Base-by-base conservation (phyloP, 2,329 filamentous ascomycete species). In the Aspergillus terreus region DNA sequence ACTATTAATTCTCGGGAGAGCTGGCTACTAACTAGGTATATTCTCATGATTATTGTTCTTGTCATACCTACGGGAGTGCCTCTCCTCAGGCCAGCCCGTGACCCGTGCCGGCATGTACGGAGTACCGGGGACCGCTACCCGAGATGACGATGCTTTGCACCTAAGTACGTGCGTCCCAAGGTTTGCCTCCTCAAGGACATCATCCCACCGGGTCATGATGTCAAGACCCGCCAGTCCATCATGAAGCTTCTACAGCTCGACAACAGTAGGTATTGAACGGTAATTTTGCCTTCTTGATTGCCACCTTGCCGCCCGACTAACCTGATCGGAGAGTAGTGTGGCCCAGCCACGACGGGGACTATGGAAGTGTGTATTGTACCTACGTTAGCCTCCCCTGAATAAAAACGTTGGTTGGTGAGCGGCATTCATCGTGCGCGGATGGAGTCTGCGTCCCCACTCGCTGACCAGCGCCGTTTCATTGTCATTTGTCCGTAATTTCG, bases 31-130 rank as follows among this genome's bases (percentile, higher is more conserved):
- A n/a, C n/a, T n/a, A n/a, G n/a, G n/a, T n/a, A n/a, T n/a, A n/a
- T n/a, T n/a, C n/a, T n/a, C n/a, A n/a, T n/a, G n/a, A n/a, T n/a
- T n/a, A n/a, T n/a, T n/a, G n/a, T n/a, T n/a, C 19, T 19, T 19
- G 27, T 30, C 27, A 30, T 30, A 30, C 27, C 3, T 11, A 11
- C 9, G 10, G 10, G 4, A 4, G 4, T 23, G 6, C 23, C 23
- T 23, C 5, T 23, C 23, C 49, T 51, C 53, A 55, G 53, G 50
- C 43, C 53, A 55, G 35, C 36, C 36, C 44, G 53, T 52, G 53
- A 52, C 41, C 53, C 44, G 53, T 55, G 53, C 50, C 50, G 23
- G 49, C 53, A 55, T 50, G 53, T 55, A 19, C 19, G 19, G 19
- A 19, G 19, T 19, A 46, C 47, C 43, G 35, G 30, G 35, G 49